Conservation (phyloP, 352 stramenopile species). For the Achlya hypogyna region DNA sequence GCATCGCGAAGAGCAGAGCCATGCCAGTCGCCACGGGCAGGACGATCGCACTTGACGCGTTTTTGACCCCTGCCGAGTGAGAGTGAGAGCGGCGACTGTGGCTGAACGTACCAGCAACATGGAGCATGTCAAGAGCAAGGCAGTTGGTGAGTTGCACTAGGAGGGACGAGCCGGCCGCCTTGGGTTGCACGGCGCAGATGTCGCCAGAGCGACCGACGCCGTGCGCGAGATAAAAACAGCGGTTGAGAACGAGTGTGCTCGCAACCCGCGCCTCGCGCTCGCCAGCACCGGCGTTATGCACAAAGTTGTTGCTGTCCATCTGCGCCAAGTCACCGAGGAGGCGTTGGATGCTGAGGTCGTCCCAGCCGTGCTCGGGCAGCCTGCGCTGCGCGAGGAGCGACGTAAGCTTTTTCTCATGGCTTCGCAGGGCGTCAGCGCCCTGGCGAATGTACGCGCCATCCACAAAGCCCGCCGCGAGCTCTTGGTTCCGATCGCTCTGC, state of each 20-base stretch:
- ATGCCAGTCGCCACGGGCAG: constrained; percentile 97
- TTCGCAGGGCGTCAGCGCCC: constrained; percentile 48
- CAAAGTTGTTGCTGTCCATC: constrained; percentile 96
- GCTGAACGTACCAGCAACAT: constrained; percentile 19
- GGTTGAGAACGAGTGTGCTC: constrained; percentile 54
- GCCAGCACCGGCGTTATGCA: constrained; percentile 85
- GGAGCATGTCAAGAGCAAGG: constrained; percentile 38
- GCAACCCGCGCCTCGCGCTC: constrained; percentile 95
- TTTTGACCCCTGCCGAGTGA: constrained; percentile 23
- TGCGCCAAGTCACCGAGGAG: constrained; percentile 78
- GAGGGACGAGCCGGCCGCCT: constrained; percentile 95
- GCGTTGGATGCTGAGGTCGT: constrained; percentile 80
- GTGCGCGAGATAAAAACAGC: constrained; percentile 93
- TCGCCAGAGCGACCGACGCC: constrained; percentile 96
- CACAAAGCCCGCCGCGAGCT: constrained; percentile 49
- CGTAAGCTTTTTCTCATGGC: constrained; percentile 60
- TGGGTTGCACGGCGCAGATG: constrained; percentile 97
- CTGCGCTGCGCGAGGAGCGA: constrained; percentile 73
- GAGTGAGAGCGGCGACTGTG: too few species aligned
- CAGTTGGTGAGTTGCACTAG: constrained; percentile 90
- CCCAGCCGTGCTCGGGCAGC: constrained; percentile 83
- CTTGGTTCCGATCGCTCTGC: constrained; percentile 19
- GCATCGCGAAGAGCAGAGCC: constrained; percentile 88
- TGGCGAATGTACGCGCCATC: constrained; percentile 69
- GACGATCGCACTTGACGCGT: constrained; percentile 74